Conservation (phyloP, 805 yeast genomes). For the Candida railenensis region DNA sequence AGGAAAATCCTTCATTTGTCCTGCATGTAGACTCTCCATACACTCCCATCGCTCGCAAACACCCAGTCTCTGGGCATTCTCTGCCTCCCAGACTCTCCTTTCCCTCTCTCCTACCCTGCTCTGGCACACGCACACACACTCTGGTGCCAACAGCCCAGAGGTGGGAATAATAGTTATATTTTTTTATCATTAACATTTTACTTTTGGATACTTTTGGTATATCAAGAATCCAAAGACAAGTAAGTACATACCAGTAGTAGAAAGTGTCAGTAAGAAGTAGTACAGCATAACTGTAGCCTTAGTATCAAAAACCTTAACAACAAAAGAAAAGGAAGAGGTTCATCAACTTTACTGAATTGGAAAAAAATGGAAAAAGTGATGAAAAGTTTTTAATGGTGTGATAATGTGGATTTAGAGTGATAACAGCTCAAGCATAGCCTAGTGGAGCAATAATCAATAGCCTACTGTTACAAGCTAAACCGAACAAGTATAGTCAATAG, state of each 20-base stretch:
- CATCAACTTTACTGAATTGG: too few relatives aligned
- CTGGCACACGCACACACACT: not conserved
- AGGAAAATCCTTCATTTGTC: too few relatives aligned
- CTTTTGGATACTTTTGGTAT: slow-evolving; percentile 10
- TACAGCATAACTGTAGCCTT: not conserved
- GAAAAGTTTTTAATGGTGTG: too few relatives aligned
- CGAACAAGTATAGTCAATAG: too few relatives aligned
- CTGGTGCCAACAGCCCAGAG: not conserved
- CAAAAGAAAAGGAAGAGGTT: not conserved
- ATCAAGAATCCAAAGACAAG: slow-evolving; percentile 29
- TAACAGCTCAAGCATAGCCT: too few relatives aligned
- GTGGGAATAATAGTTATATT: not conserved
- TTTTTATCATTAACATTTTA: too few relatives aligned
- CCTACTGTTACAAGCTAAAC: too few relatives aligned
- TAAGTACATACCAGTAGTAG: slow-evolving; percentile 16
- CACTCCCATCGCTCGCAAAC: not conserved
- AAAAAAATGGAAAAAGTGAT: too few relatives aligned
- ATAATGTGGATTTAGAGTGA: too few relatives aligned
- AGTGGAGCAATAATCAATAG: too few relatives aligned
- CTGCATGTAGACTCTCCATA: too few relatives aligned
- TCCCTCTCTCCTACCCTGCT: not conserved
- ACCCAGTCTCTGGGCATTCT: not conserved
- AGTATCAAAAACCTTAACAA: not conserved
- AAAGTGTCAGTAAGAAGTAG: not conserved
- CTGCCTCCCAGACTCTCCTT: not conserved